Base-by-base conservation (phyloP, 495 filamentous ascomycete species). In the Aspergillus nanangensis region DNA sequence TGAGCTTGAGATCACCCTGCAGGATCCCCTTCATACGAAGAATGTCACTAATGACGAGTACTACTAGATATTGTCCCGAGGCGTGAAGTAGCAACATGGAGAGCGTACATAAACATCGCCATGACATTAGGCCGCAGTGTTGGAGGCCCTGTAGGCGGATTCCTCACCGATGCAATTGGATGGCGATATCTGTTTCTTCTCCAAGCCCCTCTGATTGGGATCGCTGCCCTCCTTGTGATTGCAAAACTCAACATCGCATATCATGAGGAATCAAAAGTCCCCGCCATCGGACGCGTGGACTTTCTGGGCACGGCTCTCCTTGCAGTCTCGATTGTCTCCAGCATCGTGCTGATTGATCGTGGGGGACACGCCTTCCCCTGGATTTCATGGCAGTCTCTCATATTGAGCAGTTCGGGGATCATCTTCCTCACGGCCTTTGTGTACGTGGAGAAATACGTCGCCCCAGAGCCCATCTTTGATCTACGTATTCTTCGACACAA, bases 151-250 rank as follows among this genome's bases (percentile, higher is more conserved):
- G 25, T 83, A 0, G 84, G 84, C 1, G 84, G 84, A 0, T 79
- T 69, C 50, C 58, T 88, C 9, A 78, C 81, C 8, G 81, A 88
- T 48, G 74, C 75, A 1, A 71, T 85, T 20, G 81, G 82, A 40
- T 87, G 83, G 83, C 66, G 83, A 57, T 86, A 81, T 80, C 74
- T 82, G 0, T 88, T 86, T 45, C 59, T 79, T 4, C 65, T 76
- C 1, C 83, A 86, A 56, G 67, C 65, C 3, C 82, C 82, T 0
- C 58, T 81, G 8, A 63, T 82, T 7, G 58, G 57, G 4, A 17
- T 80, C 7, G 80, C 79, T 19, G 78, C 60, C 1, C 7, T 65
- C 2, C 58, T 84, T 18, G 53, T 82, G 4, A 56, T 77, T 11
- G 57, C 70, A 18, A 66, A 69, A 29, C 55, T 79, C 8, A 63